These are phyloP conservation scores for Apiotrichum veenhuisii DNA, from an alignment of 1,284 basidiomycete genomes.

Conservation along the genomic window DNA sequence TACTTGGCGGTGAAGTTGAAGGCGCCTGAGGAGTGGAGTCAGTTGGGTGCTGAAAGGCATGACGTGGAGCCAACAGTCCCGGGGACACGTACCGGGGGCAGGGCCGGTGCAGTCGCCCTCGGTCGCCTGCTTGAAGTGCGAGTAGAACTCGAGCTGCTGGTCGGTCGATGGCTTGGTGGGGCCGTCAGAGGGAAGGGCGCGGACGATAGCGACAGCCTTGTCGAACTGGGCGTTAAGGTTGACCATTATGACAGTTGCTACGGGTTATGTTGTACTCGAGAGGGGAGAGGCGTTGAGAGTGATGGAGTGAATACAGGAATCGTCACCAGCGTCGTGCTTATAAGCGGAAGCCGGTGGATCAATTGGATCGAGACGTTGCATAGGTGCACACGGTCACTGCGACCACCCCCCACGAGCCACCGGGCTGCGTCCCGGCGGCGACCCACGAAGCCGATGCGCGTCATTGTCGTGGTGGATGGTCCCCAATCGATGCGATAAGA, in stretches of 20 bases:
- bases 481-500: too few relatives aligned
- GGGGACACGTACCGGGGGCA: slow-evolving; percentile 37
- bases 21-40: slow-evolving; percentile 17
- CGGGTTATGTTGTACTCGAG: slow-evolving; percentile 10
- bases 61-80: background rate
- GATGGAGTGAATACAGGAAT: too few relatives aligned
- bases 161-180: slow-evolving; percentile 70
- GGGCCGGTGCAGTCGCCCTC: slow-evolving; percentile 55
- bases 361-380: too few relatives aligned
- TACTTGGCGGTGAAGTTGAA: slow-evolving; percentile 50
- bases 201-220: slow-evolving; percentile 68
- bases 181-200: slow-evolving; percentile 70
- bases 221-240: slow-evolving; percentile 51
- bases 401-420: too few relatives aligned
- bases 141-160: slow-evolving; percentile 90
- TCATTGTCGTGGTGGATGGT: too few relatives aligned
- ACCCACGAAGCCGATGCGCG: too few relatives aligned
- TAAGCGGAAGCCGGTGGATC: too few relatives aligned
- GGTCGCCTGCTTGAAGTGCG: slow-evolving; percentile 83
- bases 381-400: too few relatives aligned
- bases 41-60: background rate
- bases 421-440: too few relatives aligned
- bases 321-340: too few relatives aligned
- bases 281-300: background rate
- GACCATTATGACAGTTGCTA: slow-evolving; percentile 7